Conservation (phyloP, 352 stramenopile genomes). For the Phytophthora gonapodyides region DNA sequence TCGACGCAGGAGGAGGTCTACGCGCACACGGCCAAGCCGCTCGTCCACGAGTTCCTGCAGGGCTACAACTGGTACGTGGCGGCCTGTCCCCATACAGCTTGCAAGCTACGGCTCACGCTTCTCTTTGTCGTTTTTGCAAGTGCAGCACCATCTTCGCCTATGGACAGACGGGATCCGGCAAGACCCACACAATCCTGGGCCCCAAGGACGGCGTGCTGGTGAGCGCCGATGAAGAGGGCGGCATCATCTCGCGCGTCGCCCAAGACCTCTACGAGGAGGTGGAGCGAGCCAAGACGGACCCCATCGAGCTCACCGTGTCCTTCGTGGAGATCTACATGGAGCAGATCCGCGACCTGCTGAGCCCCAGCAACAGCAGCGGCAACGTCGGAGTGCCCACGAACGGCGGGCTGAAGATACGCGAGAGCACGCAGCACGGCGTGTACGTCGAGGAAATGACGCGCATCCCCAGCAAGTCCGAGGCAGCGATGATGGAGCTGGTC, state of each 20-base stretch:
- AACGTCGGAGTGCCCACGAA: constrained; percentile 23
- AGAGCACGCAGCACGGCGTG: constrained; percentile 67
- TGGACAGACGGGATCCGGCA: constrained; percentile 91
- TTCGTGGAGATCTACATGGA: constrained; percentile 93
- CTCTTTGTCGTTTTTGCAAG: not conserved
- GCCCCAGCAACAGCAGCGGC: constrained; percentile 19
- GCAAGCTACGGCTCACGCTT: not conserved
- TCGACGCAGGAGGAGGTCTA: constrained; percentile 75
- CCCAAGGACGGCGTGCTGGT: constrained; percentile 65
- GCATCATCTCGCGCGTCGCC: constrained; percentile 65
- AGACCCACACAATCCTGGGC: constrained; percentile 89
- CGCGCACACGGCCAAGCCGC: constrained; percentile 63
- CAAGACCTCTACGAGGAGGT: constrained; percentile 56
- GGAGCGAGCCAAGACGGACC: constrained; percentile 28
- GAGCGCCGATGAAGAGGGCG: constrained; percentile 61
- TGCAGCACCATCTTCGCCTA: constrained; percentile 88
- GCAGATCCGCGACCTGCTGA: constrained; percentile 77
- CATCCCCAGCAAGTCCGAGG: constrained; percentile 40
- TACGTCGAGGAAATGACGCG: constrained; percentile 81
- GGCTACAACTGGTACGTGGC: constrained; percentile 72
- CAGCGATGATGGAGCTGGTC: constrained; percentile 66
- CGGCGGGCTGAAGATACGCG: constrained; percentile 72
- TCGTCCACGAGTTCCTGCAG: constrained; percentile 69
- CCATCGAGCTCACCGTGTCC: constrained; percentile 62
- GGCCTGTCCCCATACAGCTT: not conserved